Evolutionary conservation across 1,284 basidiomycete species (phyloP).

Genomic region (Farysia itapuensis): DNA sequence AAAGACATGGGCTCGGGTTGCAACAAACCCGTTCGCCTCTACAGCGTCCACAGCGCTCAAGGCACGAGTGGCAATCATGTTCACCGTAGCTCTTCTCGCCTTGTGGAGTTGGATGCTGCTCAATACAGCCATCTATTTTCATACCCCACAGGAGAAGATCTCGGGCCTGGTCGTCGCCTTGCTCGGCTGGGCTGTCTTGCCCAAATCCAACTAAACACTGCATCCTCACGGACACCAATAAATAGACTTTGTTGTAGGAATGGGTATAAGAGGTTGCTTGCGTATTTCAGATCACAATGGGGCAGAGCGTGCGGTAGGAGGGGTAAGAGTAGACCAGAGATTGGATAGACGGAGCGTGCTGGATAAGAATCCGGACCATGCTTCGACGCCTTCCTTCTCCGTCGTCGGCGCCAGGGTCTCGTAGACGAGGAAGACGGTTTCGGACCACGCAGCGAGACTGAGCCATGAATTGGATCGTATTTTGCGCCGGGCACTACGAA

Average conservation of each 20-base stretch:
- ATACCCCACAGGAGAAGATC: slow-evolving; percentile 81
- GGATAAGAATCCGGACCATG: slow-evolving; percentile 26
- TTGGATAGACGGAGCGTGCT: slow-evolving; percentile 21
- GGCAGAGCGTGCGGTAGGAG: neutral
- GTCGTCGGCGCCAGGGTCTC: slow-evolving; percentile 32
- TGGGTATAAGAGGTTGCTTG: no score
- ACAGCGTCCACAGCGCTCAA: neutral
- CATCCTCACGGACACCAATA: no score
- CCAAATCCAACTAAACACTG: slow-evolving; percentile 34
- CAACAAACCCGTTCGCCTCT: neutral
- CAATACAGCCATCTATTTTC: slow-evolving; percentile 87
- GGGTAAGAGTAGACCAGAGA: slow-evolving; percentile 18
- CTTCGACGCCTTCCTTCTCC: slow-evolving; percentile 41
- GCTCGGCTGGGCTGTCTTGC: slow-evolving; percentile 43
- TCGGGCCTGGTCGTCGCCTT: slow-evolving; percentile 67
- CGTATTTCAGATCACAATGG: neutral
- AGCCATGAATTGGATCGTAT: slow-evolving; percentile 18
- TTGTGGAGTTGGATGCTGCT: slow-evolving; percentile 76
- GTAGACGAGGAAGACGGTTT: slow-evolving; percentile 28
- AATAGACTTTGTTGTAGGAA: neutral
- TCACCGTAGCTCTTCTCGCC: slow-evolving; percentile 65
- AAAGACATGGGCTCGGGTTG: neutral
- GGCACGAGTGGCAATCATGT: slow-evolving; percentile 16
- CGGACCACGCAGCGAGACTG: slow-evolving; percentile 23
- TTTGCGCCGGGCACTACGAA: slow-evolving; percentile 3